Evolutionary conservation across 2,329 filamentous ascomycete genomes (phyloP), one percentile per base, ranked within the genome.

Genomic region (Pseudogymnoascus sp.): DNA sequence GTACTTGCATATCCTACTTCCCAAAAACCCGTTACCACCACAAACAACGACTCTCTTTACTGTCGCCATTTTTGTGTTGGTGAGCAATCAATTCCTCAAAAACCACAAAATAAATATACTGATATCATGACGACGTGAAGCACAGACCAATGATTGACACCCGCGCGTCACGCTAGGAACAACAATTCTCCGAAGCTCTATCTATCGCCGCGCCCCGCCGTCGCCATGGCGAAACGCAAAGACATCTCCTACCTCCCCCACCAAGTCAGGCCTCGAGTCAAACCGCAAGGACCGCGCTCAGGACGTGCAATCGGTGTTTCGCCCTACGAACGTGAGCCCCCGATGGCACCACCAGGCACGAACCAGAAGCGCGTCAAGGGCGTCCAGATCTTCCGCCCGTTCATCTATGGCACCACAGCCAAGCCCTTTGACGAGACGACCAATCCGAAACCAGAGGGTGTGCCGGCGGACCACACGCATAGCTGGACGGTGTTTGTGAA

Each of bases 401-500:
- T 87, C 71, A 77, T 92, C 66, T 90, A 89, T 74, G 90, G 90
- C 72, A 90, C 86, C 64, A 90, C 94, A 64, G 91, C 93, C 17
- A 81, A 84, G 54, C 87, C 86, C 41, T 92, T 92, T 76, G 88
- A 90, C 73, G 88, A 90, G 59, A 81, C 83, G 65, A 84, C 87
- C 67, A 89, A 91, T 71, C 90, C 90, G 61, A 88, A 89, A 70
- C 90, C 91, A 1, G 78, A 85, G 21, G 83, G 86, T 71, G 84
- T 90, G 3, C 91, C 93, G 24, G 83, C 90, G 64, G 92, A 96
- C 74, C 94, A 99, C 79, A 97, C 93, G 33, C 95, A 97, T 78
- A 90, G 89, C 65, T 99, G 94, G 94, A 87, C 89, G 70, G 90
- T 97, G 65, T 97, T 95, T 74, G 90, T 99, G 62, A 89, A 89